Conservation (phyloP, 495 filamentous ascomycete genomes). For the Cairneyella variabilis region DNA sequence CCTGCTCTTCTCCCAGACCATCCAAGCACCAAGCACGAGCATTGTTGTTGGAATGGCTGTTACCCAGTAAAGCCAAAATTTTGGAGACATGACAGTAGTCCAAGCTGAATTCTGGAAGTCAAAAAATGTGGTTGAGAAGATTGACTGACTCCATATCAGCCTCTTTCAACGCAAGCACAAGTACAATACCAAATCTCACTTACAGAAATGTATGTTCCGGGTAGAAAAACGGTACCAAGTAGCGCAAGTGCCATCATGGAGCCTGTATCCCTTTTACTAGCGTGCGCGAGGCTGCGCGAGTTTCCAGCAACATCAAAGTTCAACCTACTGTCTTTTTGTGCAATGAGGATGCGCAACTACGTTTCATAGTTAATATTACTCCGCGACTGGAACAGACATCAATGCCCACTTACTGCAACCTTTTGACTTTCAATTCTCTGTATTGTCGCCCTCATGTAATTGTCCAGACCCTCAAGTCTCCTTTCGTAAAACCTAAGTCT, state of each 20-base stretch:
- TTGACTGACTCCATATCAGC: too few species aligned
- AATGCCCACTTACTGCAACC: too few species aligned
- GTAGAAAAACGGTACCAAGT: conserved; percentile 49
- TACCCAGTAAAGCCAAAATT: background rate
- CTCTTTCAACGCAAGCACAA: background rate
- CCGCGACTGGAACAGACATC: too few species aligned
- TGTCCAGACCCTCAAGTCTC: conserved; percentile 47
- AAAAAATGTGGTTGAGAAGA: conserved; percentile 53
- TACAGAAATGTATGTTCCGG: conserved; percentile 42
- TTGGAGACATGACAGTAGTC: background rate
- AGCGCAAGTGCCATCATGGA: conserved; percentile 50
- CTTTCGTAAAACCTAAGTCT: conserved; percentile 47
- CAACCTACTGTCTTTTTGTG: conserved; percentile 49
- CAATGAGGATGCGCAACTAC: too few species aligned
- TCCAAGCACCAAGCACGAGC: background rate
- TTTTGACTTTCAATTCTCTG: conserved; percentile 45
- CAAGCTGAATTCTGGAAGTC: conserved; percentile 29
- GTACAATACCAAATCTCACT: background rate
- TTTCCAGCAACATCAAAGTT: conserved; percentile 49
- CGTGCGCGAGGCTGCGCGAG: conserved; percentile 47
- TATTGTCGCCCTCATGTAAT: conserved; percentile 46
- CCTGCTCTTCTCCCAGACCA: too few species aligned
- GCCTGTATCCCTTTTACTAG: conserved; percentile 46
- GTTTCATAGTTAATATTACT: too few species aligned
- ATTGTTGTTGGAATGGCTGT: background rate